Evolutionary conservation across 1,284 basidiomycete genomes (phyloP), one percentile per base, ranked within the genome.

Genomic region (Trichosporon sp.): DNA sequence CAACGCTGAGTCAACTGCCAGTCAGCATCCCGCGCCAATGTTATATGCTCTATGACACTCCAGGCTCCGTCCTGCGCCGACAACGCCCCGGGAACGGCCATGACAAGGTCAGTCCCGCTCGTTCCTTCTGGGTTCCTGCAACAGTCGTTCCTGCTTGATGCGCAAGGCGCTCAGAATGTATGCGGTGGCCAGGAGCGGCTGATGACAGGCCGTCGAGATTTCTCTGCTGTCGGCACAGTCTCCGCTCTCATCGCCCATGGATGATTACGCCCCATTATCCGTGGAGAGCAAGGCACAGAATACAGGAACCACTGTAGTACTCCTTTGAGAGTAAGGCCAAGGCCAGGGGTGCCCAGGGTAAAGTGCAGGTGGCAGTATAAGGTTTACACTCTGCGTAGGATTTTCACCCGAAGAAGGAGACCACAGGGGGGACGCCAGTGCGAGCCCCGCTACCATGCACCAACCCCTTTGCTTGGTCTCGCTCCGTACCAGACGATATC

Each of bases 381-480:
- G 40, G 64, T 65, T 65, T 65, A 65, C 64, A 65, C 64, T 65
- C 64, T 65, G 38, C 40, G 38, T 46, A 26, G 64, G 64, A 46
- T 65, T 43, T 65, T 65, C 64, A 65, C 64, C 64, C 64, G 64
- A 65, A 65, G 38, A 65, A 46, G 59, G 31, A 63, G 59, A 63
- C 59, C 59, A 6, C 32, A 8, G 35, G 38, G 63, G 63, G 6
- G 63, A n/a, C n/a, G 64, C 64, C 37, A 26, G 38, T 26, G 21
- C 31, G 35, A 12, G 31, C 37, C 38, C 26, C 35, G 64, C 63
- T 14, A 46, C 3, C 2, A n/a, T 31, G 14, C 19, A 5, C 14
- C 38, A 6, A 26, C 26, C 64, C 64, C 64, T 21, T 21, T 26
- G 38, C n/a, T 31, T 37, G 59, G 4, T 3, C 14, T 35, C 21